Evolutionary conservation across 345 rosid genomes (phyloP).

Genomic region (Hypericum perforatum): DNA sequence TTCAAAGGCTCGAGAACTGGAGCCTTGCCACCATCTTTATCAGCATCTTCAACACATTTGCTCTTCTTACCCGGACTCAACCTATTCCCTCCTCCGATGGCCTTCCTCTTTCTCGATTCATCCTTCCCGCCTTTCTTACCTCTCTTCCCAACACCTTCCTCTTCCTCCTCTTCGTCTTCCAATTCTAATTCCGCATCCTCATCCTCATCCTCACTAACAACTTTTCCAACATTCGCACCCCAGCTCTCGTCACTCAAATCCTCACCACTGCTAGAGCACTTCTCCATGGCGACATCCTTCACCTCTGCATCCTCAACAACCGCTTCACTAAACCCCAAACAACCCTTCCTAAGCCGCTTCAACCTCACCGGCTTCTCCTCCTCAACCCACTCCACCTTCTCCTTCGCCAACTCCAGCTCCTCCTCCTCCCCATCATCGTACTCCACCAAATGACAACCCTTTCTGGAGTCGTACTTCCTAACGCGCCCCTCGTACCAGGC

Average conservation of each 20-base stretch:
- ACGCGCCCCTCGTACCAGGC: conserved; percentile 77
- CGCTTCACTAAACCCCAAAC: conserved; percentile 28
- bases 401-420: conserved; percentile 68
- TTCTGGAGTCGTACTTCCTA: conserved; percentile 32
- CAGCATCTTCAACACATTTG: conserved; percentile 18
- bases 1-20: conserved; percentile 33
- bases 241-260: conserved; percentile 82
- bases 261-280: conserved; percentile 28
- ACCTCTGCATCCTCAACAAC: conserved; percentile 42
- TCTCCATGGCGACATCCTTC: conserved; percentile 17
- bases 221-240: conserved; percentile 40
- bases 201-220: conserved; percentile 37
- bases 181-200: conserved; percentile 42
- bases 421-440: conserved; percentile 90
- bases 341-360: conserved; percentile 59
- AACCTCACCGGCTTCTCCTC: conserved; percentile 28
- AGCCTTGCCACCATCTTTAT: conserved; percentile 24
- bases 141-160: conserved; percentile 21
- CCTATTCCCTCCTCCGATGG: conserved; percentile 16
- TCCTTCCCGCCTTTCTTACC: conserved; percentile 14
- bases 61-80: conserved; percentile 41
- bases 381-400: conserved; percentile 83
- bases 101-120: conserved; percentile 43
- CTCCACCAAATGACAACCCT: conserved; percentile 57
- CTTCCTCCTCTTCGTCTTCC: conserved; percentile 43